phyloP scores from a whole-genome alignment of 2,329 filamentous ascomycete genomes.

The Colletotrichum godetiae region DNA sequence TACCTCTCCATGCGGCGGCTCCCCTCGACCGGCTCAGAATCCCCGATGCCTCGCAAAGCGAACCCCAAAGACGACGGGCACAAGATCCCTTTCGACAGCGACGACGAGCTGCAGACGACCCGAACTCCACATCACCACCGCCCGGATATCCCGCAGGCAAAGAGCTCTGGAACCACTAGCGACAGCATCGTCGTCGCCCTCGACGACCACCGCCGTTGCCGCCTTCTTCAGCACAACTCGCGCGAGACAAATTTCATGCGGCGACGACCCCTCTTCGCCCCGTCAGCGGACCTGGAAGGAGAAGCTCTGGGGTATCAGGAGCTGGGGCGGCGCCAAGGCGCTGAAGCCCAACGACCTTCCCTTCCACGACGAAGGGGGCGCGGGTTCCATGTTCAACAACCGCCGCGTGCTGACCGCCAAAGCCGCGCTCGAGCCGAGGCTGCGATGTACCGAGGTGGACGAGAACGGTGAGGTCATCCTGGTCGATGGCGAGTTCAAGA shows the following conservation, averaged over 20 bases:
- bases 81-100: conserved; percentile 36
- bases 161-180: not conserved
- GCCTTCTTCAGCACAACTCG: conserved; percentile 46
- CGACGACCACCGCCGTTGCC: not conserved
- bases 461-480: conserved; percentile 91
- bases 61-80: conserved; percentile 36
- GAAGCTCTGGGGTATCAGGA: conserved; percentile 57
- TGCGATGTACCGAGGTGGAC: conserved; percentile 95
- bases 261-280: conserved; percentile 40
- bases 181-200: not conserved
- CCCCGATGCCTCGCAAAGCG: conserved; percentile 16
- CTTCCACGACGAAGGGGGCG: conserved; percentile 67
- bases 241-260: conserved; percentile 39
- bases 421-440: conserved; percentile 83
- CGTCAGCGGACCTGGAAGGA: conserved; percentile 57
- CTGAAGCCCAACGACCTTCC: conserved; percentile 70
- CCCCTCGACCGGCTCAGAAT: conserved; percentile 14
- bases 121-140: conserved; percentile 43
- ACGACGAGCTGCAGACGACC: conserved; percentile 13
- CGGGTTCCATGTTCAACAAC: conserved; percentile 73
- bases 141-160: conserved; percentile 15
- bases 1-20: not conserved
- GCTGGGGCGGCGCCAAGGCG: conserved; percentile 51
- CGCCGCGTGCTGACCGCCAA: conserved; percentile 79
- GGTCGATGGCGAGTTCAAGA: conserved; percentile 96